Evolutionary conservation across 148 eudicot genomes (phyloP).

Genomic region (Silene conica): DNA sequence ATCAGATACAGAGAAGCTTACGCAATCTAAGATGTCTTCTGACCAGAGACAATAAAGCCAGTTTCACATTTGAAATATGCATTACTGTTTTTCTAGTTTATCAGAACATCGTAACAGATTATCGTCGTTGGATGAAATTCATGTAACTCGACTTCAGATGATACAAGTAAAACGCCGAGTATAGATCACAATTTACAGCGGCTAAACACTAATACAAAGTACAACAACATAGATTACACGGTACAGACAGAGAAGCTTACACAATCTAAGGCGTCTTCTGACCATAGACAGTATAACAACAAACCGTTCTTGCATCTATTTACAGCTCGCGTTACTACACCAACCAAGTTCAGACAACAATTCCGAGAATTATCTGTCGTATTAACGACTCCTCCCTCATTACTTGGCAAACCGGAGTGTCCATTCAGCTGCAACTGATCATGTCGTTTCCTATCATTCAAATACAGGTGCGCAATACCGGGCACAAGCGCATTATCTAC

Average conservation of each 20-base stretch:
- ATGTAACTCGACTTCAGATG: too few species aligned
- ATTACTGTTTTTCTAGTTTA: background rate
- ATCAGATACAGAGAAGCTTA: too few species aligned
- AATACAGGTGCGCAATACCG: constrained; percentile 63
- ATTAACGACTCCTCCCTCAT: constrained; percentile 2
- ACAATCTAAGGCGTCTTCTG: too few species aligned
- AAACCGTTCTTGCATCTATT: too few species aligned
- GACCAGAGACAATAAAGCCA: too few species aligned
- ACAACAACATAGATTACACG: background rate
- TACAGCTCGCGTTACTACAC: background rate
- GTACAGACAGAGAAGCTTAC: too few species aligned
- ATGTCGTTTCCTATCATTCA: constrained; percentile 64
- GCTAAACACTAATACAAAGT: too few species aligned
- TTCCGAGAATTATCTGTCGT: background rate
- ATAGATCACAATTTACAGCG: background rate
- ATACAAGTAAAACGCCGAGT: too few species aligned
- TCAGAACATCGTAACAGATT: background rate
- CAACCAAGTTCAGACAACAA: too few species aligned
- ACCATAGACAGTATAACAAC: too few species aligned
- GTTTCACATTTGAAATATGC: background rate
- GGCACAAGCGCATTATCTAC: constrained; percentile 74
- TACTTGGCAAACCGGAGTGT: constrained; percentile 77
- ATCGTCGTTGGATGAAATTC: background rate
- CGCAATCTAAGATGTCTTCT: too few species aligned
- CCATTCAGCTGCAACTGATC: constrained; percentile 94